Conservation (phyloP, 192 early-diverging fungal species). For the Pecoramyces ruminantium region DNA sequence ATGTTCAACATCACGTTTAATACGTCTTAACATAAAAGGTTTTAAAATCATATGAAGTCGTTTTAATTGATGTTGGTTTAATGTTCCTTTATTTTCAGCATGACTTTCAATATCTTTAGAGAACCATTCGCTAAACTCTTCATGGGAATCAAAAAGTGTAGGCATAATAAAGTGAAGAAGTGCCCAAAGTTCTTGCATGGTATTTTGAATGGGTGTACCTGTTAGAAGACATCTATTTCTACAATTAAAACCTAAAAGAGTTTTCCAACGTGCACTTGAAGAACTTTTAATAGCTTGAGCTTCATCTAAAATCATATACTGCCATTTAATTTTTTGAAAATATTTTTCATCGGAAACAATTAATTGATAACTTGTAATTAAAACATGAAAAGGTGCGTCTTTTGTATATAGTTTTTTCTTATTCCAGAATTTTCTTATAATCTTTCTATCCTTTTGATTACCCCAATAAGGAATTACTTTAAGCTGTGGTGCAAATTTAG, state of each 20-base stretch:
- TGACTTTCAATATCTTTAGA: constrained; percentile 80
- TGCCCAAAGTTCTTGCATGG: constrained; percentile 88
- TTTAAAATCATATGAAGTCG: constrained; percentile 81
- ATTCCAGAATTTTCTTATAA: constrained; percentile 54
- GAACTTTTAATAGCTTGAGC: constrained; percentile 89
- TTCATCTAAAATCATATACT: constrained; percentile 91
- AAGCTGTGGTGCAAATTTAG: constrained; percentile 61
- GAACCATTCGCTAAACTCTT: constrained; percentile 90
- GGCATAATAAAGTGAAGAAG: constrained; percentile 93
- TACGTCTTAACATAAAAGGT: constrained; percentile 85
- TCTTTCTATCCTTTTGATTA: constrained; percentile 60
- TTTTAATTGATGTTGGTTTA: constrained; percentile 71
- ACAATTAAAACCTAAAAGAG: constrained; percentile 62
- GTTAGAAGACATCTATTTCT: constrained; percentile 73
- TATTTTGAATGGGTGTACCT: constrained; percentile 87
- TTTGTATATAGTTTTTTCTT: constrained; percentile 39
- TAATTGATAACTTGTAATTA: constrained; percentile 81
- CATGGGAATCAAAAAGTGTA: constrained; percentile 78
- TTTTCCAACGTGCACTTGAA: constrained; percentile 69
- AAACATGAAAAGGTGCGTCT: constrained; percentile 71
- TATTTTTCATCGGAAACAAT: constrained; percentile 65
- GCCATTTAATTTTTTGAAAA: constrained; percentile 74
- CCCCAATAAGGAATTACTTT: constrained; percentile 82
- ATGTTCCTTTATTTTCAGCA: constrained; percentile 59
- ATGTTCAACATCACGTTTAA: constrained; percentile 78